Percentiles rank a stretch among this genome's conserved stretches.
phyloP scores from a whole-genome alignment of 768 basidiomycete species.

The Leccinum disarticulatum region DNA sequence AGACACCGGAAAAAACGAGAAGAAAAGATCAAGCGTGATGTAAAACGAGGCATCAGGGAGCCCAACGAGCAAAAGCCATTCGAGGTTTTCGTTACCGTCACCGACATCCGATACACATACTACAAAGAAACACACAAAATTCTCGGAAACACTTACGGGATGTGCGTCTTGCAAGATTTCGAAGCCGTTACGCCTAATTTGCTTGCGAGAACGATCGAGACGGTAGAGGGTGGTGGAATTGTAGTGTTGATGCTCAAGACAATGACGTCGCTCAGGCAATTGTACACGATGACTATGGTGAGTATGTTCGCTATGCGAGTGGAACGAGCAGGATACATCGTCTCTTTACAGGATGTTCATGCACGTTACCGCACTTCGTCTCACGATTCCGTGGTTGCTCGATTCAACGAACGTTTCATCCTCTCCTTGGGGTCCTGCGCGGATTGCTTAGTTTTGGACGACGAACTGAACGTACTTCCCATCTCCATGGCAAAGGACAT shows the following conservation, averaged over 20 bases:
- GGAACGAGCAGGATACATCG: background rate
- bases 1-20: constrained; percentile 97
- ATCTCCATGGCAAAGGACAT: constrained; percentile 96
- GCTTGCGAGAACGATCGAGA: constrained; percentile 95
- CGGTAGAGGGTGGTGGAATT: constrained; percentile 92
- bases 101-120: constrained; percentile 98
- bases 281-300: constrained; percentile 89
- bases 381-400: constrained; percentile 84
- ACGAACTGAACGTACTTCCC: constrained; percentile 96
- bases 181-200: constrained; percentile 98
- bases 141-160: constrained; percentile 95
- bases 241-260: constrained; percentile 91
- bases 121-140: constrained; percentile 98
- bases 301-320: constrained; percentile 9
- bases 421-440: constrained; percentile 91
- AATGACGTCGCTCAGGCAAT: constrained; percentile 88
- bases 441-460: constrained; percentile 93
- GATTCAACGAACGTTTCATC: constrained; percentile 99
- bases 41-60: constrained; percentile 91
- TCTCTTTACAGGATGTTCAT: constrained; percentile 81
- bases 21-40: constrained; percentile 93
- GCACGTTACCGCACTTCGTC: constrained; percentile 90
- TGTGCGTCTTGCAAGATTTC: constrained; percentile 96
- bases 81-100: constrained; percentile 98
- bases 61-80: constrained; percentile 96